These are phyloP conservation scores for Poa pratensis DNA, from an alignment of 176 grass and related monocot species.

Conservation along the genomic window DNA sequence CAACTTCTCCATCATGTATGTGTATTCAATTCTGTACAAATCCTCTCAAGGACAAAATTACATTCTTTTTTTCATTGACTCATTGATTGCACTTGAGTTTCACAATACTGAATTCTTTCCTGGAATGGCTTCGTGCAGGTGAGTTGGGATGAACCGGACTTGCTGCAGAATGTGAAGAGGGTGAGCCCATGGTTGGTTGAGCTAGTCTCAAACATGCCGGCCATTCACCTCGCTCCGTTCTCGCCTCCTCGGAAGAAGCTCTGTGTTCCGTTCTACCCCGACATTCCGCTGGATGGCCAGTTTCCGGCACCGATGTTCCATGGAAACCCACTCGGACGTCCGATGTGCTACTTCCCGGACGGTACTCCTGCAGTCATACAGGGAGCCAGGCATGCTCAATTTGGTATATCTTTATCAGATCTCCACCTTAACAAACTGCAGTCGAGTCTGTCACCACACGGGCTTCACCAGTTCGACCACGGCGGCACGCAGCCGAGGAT, in stretches of 20 bases:
- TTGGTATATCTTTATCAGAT: slow-evolving; percentile 87
- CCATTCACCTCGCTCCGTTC: slow-evolving; percentile 77
- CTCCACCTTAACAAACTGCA: slow-evolving; percentile 81
- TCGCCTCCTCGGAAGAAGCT: slow-evolving; percentile 91
- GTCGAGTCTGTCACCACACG: slow-evolving; percentile 56
- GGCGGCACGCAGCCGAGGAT: slow-evolving; percentile 56
- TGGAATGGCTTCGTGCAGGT: slow-evolving; percentile 62
- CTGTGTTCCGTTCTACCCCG: slow-evolving; percentile 62
- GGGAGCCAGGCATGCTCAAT: slow-evolving; percentile 99
- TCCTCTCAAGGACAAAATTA: slow-evolving; percentile 34
- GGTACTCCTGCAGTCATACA: slow-evolving; percentile 96
- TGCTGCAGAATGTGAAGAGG: slow-evolving; percentile 96
- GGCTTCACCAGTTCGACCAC: slow-evolving; percentile 59
- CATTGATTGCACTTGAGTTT: slow-evolving; percentile 14
- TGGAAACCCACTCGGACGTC: slow-evolving; percentile 55
- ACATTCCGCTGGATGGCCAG: slow-evolving; percentile 60
- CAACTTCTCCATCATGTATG: slow-evolving; percentile 10
- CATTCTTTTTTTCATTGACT: not conserved
- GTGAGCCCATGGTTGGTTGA: slow-evolving; percentile 95
- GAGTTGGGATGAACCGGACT: slow-evolving; percentile 93
- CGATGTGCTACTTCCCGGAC: slow-evolving; percentile 75
- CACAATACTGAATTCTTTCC: slow-evolving; percentile 11
- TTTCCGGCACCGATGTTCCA: slow-evolving; percentile 59
- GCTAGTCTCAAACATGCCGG: slow-evolving; percentile 80
- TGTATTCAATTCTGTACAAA: slow-evolving; percentile 5